These are phyloP conservation scores for Entomortierella parvispora DNA, from an alignment of 192 early-diverging fungal species.

Conservation along the genomic window DNA sequence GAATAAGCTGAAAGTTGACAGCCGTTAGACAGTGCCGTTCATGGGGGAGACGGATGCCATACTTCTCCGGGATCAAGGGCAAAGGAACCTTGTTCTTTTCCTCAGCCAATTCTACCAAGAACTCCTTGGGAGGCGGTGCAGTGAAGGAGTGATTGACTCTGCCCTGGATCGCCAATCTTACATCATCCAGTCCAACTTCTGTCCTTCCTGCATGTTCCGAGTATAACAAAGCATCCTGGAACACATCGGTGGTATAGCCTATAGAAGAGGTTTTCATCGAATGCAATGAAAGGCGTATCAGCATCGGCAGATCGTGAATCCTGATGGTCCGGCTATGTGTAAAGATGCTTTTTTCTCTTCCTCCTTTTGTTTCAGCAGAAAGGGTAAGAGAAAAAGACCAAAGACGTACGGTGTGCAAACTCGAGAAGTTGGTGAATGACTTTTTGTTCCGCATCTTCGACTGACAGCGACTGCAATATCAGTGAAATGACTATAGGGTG, in stretches of 20 bases:
- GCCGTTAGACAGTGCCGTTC: constrained; percentile 81
- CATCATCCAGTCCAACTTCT: constrained; percentile 85
- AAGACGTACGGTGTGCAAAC: constrained; percentile 83
- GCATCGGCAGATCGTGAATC: too few relatives aligned
- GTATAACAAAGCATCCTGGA: constrained; percentile 91
- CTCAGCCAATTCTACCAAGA: constrained; percentile 78
- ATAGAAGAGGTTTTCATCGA: constrained; percentile 1
- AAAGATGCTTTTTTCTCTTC: too few relatives aligned
- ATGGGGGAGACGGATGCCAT: constrained; percentile 80
- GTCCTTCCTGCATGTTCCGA: constrained; percentile 89
- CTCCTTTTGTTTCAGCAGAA: too few relatives aligned
- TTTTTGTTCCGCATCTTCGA: constrained; percentile 91
- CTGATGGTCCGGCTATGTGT: too few relatives aligned
- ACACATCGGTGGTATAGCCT: constrained; percentile 92
- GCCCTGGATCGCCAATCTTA: constrained; percentile 92
- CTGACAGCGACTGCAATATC: constrained; percentile 83
- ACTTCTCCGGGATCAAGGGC: constrained; percentile 81
- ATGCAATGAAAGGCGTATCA: too few relatives aligned
- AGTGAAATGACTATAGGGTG: constrained; percentile 76
- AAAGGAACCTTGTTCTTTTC: constrained; percentile 82
- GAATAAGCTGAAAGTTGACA: constrained; percentile 81
- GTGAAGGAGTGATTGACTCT: constrained; percentile 93
- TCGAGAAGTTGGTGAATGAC: constrained; percentile 93
- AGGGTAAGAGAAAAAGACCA: too few relatives aligned
- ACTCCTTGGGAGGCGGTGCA: constrained; percentile 89